Evolutionary conservation across 2,329 filamentous ascomycete genomes (phyloP), one percentile per base, ranked within the genome.

Genomic region (Apiospora rasikravindrae): DNA sequence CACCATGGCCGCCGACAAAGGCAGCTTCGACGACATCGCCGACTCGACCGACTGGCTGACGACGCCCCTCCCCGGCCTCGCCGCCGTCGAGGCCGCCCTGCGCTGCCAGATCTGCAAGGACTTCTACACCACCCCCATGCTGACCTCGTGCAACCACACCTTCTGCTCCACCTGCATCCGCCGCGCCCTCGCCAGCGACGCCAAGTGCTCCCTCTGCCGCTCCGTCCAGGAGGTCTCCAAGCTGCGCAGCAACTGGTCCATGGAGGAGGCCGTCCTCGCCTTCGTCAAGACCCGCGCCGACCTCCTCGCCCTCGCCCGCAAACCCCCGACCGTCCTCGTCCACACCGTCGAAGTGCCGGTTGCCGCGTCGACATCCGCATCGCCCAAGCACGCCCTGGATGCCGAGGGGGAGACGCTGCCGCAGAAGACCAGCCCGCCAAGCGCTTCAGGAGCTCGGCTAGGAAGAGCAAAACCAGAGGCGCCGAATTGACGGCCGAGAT

Each of bases 61-160:
- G 14, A 97, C 94, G 16, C 88, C 91, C 1, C 85, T 97, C 1
- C 83, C 89, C 22, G 85, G 85, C 19, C 88, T 97, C 71, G 86
- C 90, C 67, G 85, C 89, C 19, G 89, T 99, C 74, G 96, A 99
- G 79, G 91, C 93, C 73, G 91, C 95, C 3, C 87, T 99, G 26
- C 94, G 96, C 77, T 99, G 96, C 83, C 94, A 98, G 82, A 93
- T 99, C 73, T 99, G 96, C 89, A 98, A 98, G 81, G 97, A 99
- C 82, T 97, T 98, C 83, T 98, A 94, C 85, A 91, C 91, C 73
- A 97, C 95, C 69, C 96, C 96, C 0, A 96, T 99, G 89, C 92
- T 98, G 74, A 99, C 96, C 0, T 93, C 94, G 1, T 99, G 96
- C 84, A 93, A 91, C 70, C 96, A 99, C 81, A 98, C 96, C 0